Percentiles rank a stretch among this genome's conserved stretches.
Evolutionary conservation across 306 rosid species (phyloP).

Genomic region (Acacia melanoxylon): DNA sequence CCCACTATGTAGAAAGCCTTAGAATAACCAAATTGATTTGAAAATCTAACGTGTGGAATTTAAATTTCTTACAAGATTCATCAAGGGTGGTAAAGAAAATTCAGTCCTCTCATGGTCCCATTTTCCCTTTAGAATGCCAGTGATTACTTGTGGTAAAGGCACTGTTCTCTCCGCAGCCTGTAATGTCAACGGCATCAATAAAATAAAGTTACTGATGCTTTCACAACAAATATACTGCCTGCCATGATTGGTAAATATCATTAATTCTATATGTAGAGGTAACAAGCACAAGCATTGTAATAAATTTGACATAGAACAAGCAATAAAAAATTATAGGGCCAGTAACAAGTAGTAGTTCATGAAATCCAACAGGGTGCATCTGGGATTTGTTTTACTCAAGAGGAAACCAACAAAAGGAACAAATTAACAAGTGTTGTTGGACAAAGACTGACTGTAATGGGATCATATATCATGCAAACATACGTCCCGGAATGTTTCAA

Average conservation of each 20-base stretch:
- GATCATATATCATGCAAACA: constrained; percentile 11
- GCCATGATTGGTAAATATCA: constrained; percentile 4
- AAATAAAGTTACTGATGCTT: constrained; percentile 16
- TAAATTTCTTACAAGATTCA: constrained; percentile 81
- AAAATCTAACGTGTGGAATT: constrained; percentile 25
- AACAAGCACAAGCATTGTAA: constrained; percentile 16
- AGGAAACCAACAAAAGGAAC: background rate
- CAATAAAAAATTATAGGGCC: background rate
- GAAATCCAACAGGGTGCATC: background rate
- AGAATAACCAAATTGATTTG: constrained; percentile 7
- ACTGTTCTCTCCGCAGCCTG: constrained; percentile 59
- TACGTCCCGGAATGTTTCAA: constrained; percentile 3
- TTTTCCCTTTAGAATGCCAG: constrained; percentile 64
- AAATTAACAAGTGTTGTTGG: background rate
- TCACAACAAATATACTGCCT: constrained; percentile 9
- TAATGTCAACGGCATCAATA: constrained; percentile 31
- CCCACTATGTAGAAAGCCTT: background rate
- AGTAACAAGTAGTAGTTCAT: constrained; percentile 7
- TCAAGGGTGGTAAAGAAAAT: constrained; percentile 91
- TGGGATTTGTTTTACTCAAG: background rate
- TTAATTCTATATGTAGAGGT: background rate
- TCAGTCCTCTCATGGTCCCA: constrained; percentile 89
- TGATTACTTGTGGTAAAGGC: constrained; percentile 62
- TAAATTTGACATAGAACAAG: background rate
- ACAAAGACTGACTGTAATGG: constrained; percentile 1